Base-by-base conservation (phyloP, 805 yeast species). In the Kluyveromyces starmeri region DNA sequence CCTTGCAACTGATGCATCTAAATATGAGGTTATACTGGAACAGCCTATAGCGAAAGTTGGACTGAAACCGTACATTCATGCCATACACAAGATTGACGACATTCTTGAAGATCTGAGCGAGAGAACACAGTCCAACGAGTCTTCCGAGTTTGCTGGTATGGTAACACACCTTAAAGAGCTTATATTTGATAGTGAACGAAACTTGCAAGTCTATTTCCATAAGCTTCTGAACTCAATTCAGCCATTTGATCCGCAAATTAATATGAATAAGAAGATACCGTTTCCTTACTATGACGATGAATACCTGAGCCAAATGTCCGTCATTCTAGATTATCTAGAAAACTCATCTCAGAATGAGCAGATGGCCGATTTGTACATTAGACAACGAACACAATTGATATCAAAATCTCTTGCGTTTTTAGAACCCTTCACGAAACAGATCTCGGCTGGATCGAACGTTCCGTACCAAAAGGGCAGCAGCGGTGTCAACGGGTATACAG, bases 381-480 rank as follows among this genome's bases (percentile, higher is more conserved):
- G 64, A 31, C 66, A 64, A 38, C 58, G 79, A 43, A 44, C 58
- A 2, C 58, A 59, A 7, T 58, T 62, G 21, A 59, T 77, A 18
- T 40, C 53, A 3, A 68, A 62, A 19, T 60, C 64, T 27, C 53
- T 78, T 53, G 67, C 62, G 5, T 62, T 64, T 9, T 41, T 69
- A 25, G 75, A 68, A 30, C 64, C 70, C 1, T 63, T 64, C 34
- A 70, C 73, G 13, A 61, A 61, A 43, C 65, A 67, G 25, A 48
- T 52, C 19, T 56, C 57, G 29, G 50, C 44, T 40, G 53, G 56
- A 18, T 57, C 52, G 27, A 67, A 61, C 39, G 65, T 61, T 8
- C 80, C 73, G 1, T 82, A 71, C 54, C 77, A 71, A 50, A 73
- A 66, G 51, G 83, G 77, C 4, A 67, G 70, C 33, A 75, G 69